Evolutionary conservation across 768 basidiomycete species (phyloP).

Genomic region (Strobilomyces dryophilus): DNA sequence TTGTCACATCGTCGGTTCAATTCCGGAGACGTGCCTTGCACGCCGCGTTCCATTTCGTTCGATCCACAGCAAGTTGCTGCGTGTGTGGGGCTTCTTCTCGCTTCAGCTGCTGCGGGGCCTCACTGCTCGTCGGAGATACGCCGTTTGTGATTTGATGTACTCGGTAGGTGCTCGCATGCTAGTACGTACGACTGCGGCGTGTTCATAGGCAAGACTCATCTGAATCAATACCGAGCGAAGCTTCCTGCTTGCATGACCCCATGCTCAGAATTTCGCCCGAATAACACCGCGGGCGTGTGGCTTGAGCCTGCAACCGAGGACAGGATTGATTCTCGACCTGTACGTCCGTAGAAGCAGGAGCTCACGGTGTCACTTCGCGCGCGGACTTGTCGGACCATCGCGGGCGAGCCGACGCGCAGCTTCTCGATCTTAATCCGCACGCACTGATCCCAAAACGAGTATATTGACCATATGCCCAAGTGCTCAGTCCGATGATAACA

Average conservation of each 20-base stretch:
- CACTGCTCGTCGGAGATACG: not conserved
- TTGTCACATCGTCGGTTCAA: not conserved
- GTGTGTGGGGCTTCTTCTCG: too few relatives aligned
- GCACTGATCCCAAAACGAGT: constrained; percentile 5
- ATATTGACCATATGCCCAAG: constrained; percentile 12
- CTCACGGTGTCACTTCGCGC: not conserved
- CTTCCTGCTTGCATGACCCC: not conserved
- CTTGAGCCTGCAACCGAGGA: not conserved
- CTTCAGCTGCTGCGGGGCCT: not conserved
- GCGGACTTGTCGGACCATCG: constrained; percentile 14
- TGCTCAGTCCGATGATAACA: constrained; percentile 15
- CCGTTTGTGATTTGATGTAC: too few relatives aligned
- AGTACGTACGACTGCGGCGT: not conserved
- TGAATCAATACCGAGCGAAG: not conserved
- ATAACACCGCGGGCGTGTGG: not conserved
- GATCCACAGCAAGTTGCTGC: not conserved
- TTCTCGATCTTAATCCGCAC: not conserved
- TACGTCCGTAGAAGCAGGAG: constrained; percentile 4
- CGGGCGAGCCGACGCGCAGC: not conserved
- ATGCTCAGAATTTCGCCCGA: not conserved
- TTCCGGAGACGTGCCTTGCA: not conserved
- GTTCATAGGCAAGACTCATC: not conserved
- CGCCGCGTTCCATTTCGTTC: not conserved
- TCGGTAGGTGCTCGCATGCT: too few relatives aligned
- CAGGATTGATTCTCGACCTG: not conserved